Base-by-base conservation (phyloP, 257 asterid species). In the Solanum tarapatanum region DNA sequence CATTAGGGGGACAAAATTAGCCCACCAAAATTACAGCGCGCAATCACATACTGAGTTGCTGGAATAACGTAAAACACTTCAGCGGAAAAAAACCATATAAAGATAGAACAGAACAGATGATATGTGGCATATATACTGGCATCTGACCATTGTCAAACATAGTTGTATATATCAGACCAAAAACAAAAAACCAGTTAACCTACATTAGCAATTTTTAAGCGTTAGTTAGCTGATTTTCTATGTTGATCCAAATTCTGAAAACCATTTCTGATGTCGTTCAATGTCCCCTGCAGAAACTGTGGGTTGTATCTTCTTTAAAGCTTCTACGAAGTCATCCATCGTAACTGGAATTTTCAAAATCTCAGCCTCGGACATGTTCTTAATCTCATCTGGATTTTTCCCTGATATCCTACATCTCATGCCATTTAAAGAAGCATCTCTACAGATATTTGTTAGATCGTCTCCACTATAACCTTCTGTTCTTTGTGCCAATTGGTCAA, bases 261-360 rank as follows among this genome's bases (percentile, higher is more conserved):
- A 92, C 98, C 99, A 95, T 90, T 96, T 95, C 91, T 95, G 98
- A 58, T 95, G 98, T 87, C 90, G 91, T 84, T 96, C 98, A 41
- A 93, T 95, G 88, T 97, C 98, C 30, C 94, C 91, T 2, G 98
- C 94, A 11, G 97, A 97, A 90, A 95, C 98, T 84, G 98, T 94
- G 1, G 98, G 98, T 86, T 95, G 98, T 82, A 97, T 98, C 88
- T 96, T 96, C 32, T 93, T 89, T 5, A 96, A 88, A 89, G 98
- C 98, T 91, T 95, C 98, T 41, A 91, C 19, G 17, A 96, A 96
- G 89, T 96, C 99, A n/a, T 98, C 95, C 98, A 95, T 24, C 32
- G 33, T n/a, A 64, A n/a, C 72, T 64, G 32, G 72, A 64, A 24
- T 64, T 64, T 64, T 32, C 95, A 11, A 98, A 39, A 55, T 95